These are phyloP conservation scores for Pythium pyrilobum DNA, from an alignment of 352 stramenopile species.

Conservation along the genomic window DNA sequence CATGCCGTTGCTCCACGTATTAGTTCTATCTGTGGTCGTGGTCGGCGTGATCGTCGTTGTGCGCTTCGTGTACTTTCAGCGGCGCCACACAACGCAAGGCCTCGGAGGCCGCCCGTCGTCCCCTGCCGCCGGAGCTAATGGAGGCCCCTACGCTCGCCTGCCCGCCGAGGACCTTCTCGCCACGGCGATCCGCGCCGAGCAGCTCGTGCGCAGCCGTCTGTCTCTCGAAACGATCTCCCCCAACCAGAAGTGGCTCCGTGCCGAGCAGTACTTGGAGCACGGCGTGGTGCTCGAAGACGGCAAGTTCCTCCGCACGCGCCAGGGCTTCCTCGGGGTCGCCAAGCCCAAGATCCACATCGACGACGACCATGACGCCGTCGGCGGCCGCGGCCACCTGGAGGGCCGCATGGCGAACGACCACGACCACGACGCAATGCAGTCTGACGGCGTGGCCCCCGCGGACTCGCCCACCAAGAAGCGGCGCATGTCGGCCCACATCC, in stretches of 20 bases:
- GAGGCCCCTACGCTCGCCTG: slow-evolving; percentile 10
- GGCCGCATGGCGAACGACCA: not conserved
- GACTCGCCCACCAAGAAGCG: slow-evolving; percentile 22
- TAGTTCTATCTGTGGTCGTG: slow-evolving; percentile 4
- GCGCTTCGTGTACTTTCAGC: slow-evolving; percentile 8
- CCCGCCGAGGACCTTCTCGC: slow-evolving; percentile 24
- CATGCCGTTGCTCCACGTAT: slow-evolving; percentile 4
- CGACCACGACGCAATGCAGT: slow-evolving; percentile 1
- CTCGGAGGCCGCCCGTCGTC: not conserved
- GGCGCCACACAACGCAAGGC: not conserved
- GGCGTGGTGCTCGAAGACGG: slow-evolving; percentile 19
- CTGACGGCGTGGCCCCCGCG: not conserved
- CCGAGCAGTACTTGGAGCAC: slow-evolving; percentile 21
- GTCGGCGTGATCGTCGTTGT: not conserved
- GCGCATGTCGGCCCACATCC: slow-evolving; percentile 22
- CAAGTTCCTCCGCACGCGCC: slow-evolving; percentile 27
- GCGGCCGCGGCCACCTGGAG: slow-evolving; percentile 7
- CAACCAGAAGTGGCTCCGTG: slow-evolving; percentile 17
- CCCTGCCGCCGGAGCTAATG: not conserved
- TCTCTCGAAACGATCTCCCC: slow-evolving; percentile 16
- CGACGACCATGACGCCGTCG: slow-evolving; percentile 18
- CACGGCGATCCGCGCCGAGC: slow-evolving; percentile 23
- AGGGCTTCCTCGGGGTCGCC: slow-evolving; percentile 41
- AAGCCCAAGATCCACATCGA: slow-evolving; percentile 29
- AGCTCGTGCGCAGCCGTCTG: slow-evolving; percentile 23